phyloP scores from a whole-genome alignment of 2,329 filamentous ascomycete species.

The Cladosporium sp. region DNA sequence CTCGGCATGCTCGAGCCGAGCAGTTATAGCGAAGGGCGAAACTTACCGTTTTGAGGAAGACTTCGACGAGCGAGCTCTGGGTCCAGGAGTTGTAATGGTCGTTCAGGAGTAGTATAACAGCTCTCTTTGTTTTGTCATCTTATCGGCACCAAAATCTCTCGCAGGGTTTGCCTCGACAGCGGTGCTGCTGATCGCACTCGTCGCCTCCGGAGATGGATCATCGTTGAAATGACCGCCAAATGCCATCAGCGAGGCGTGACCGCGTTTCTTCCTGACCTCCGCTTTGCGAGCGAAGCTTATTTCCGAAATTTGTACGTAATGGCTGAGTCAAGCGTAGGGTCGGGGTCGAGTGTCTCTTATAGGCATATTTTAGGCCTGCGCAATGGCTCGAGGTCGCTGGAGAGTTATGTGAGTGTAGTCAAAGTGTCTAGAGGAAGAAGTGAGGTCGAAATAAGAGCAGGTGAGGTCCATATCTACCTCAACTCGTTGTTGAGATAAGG shows the following conservation, averaged over 20 bases:
- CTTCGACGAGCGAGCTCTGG: too few relatives aligned
- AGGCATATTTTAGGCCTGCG: not conserved
- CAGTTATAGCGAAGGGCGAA: too few relatives aligned
- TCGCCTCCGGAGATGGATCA: too few relatives aligned
- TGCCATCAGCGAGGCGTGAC: not conserved
- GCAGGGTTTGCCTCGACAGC: too few relatives aligned
- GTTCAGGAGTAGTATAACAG: too few relatives aligned
- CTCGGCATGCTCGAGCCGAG: slow-evolving; percentile 1
- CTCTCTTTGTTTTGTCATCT: too few relatives aligned
- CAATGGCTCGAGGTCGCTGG: not conserved
- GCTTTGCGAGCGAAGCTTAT: slow-evolving; percentile 6
- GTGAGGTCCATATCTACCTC: not conserved
- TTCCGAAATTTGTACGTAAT: slow-evolving; percentile 12
- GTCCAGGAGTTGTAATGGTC: too few relatives aligned
- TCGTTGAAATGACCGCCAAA: not conserved
- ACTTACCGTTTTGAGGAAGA: too few relatives aligned
- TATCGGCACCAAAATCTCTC: too few relatives aligned
- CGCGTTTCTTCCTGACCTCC: not conserved
- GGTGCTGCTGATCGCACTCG: too few relatives aligned
- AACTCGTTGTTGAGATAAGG: slow-evolving; percentile 5
- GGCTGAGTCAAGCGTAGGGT: not conserved
- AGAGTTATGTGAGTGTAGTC: not conserved
- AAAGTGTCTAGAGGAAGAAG: not conserved
- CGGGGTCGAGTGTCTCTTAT: not conserved
- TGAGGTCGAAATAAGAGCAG: not conserved